Conservation (phyloP, 805 yeast species). For the Soucietia sequanensis region DNA sequence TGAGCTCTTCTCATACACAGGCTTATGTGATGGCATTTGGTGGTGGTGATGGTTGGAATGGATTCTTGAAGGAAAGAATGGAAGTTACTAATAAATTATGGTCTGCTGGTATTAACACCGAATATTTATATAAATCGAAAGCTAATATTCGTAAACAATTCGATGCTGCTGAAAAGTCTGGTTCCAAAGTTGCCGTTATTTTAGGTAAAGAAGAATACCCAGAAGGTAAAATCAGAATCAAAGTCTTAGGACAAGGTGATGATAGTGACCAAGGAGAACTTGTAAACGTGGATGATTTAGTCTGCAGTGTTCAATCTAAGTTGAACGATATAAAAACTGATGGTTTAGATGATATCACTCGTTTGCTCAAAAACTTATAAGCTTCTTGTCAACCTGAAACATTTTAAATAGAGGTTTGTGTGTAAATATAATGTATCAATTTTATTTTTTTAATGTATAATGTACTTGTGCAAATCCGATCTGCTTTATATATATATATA, state of each 20-base stretch:
- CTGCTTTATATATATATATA: too few species aligned
- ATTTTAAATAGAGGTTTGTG: neutral
- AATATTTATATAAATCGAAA: constrained; percentile 88
- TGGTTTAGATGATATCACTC: constrained; percentile 64
- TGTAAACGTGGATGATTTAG: constrained; percentile 60
- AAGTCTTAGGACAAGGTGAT: constrained; percentile 86
- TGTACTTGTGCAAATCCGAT: too few species aligned
- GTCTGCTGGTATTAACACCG: constrained; percentile 87
- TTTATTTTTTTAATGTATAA: too few species aligned
- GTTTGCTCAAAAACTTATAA: constrained; percentile 57
- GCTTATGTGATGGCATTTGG: constrained; percentile 98
- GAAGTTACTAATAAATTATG: constrained; percentile 76
- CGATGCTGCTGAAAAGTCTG: constrained; percentile 95
- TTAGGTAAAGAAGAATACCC: constrained; percentile 92
- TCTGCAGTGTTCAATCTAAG: constrained; percentile 42
- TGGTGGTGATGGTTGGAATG: constrained; percentile 96
- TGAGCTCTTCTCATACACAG: constrained; percentile 86
- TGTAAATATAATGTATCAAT: too few species aligned
- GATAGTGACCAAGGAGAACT: constrained; percentile 82
- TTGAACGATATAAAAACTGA: constrained; percentile 40
- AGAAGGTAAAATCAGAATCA: constrained; percentile 79
- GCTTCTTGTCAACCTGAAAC: too few species aligned
- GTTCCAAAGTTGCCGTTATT: constrained; percentile 87
- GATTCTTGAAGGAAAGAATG: constrained; percentile 92
- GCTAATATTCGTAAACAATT: constrained; percentile 95